These are phyloP conservation scores for Coriolopsis trogii DNA, from an alignment of 1,284 basidiomycete species.

Conservation along the genomic window DNA sequence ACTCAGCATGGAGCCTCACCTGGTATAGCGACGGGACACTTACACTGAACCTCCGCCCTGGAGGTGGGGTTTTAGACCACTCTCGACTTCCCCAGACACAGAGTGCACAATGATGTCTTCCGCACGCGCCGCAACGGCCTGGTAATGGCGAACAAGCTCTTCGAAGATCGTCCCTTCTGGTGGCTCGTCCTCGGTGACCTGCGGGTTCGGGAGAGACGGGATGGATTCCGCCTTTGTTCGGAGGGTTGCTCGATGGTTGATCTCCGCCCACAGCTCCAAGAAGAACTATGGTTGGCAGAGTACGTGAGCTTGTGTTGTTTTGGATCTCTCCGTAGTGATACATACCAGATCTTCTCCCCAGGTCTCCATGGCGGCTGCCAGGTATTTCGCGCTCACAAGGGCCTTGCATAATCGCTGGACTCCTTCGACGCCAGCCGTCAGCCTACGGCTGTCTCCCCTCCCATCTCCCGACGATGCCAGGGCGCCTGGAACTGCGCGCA, in stretches of 20 bases:
- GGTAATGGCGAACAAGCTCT: slow-evolving; percentile 67
- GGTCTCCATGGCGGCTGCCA: slow-evolving; percentile 63
- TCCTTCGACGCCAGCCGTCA: slow-evolving; percentile 82
- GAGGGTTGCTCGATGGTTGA: slow-evolving; percentile 60
- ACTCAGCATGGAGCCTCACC: neutral
- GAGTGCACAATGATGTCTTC: slow-evolving; percentile 87
- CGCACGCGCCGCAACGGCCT: slow-evolving; percentile 63
- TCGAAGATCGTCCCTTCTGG: slow-evolving; percentile 77
- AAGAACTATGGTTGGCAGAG: slow-evolving; percentile 66
- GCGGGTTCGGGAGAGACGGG: slow-evolving; percentile 52
- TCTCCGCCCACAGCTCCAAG: slow-evolving; percentile 83
- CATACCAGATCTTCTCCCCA: slow-evolving; percentile 88
- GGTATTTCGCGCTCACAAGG: slow-evolving; percentile 74
- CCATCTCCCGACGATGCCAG: slow-evolving; percentile 48
- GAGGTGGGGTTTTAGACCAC: slow-evolving; percentile 67
- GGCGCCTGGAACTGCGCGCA: slow-evolving; percentile 90
- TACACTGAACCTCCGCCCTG: slow-evolving; percentile 26
- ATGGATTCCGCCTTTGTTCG: slow-evolving; percentile 52
- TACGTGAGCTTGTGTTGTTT: neutral
- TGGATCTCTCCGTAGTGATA: neutral
- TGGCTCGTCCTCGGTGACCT: slow-evolving; percentile 37
- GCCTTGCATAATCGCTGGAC: slow-evolving; percentile 84
- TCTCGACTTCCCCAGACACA: slow-evolving; percentile 78
- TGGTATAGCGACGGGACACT: neutral
- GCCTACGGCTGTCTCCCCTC: slow-evolving; percentile 53